Evolutionary conservation across 2,329 filamentous ascomycete species (phyloP).

Genomic region (Botrytis porri): DNA sequence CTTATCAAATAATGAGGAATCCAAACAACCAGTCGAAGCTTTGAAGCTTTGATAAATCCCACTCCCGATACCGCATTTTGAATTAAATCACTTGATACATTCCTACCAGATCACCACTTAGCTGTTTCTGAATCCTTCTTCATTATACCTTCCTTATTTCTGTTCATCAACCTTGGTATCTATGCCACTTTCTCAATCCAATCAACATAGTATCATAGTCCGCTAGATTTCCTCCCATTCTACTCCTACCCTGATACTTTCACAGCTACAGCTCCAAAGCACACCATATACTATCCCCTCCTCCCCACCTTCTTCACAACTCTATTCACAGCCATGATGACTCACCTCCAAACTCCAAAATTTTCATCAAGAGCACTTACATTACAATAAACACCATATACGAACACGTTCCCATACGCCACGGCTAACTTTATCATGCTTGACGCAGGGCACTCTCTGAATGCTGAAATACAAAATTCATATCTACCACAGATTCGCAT

Average conservation of each 20-base stretch:
- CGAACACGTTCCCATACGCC: background rate
- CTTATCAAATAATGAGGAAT: background rate
- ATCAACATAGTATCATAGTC: no score
- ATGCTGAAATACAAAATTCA: no score
- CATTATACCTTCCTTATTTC: no score
- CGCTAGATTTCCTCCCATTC: no score
- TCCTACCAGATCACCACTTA: background rate
- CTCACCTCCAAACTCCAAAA: background rate
- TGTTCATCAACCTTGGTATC: background rate
- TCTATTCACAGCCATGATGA: rapidly evolving
- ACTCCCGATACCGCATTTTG: background rate
- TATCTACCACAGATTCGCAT: no score
- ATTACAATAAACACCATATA: background rate
- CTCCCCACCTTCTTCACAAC: background rate
- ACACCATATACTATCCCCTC: background rate
- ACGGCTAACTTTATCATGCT: background rate
- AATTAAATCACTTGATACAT: background rate
- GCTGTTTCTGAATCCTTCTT: background rate
- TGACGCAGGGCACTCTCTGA: rapidly evolving
- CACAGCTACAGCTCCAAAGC: no score
- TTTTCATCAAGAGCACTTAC: background rate
- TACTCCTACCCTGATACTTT: background rate
- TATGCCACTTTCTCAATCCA: background rate
- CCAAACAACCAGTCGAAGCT: background rate
- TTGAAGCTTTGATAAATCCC: background rate